A percentile compares a stretch with the other conserved stretches of the same genome.
Evolutionary conservation across 2,329 filamentous ascomycete species (phyloP).

Genomic region (Colletotrichum trifolii): DNA sequence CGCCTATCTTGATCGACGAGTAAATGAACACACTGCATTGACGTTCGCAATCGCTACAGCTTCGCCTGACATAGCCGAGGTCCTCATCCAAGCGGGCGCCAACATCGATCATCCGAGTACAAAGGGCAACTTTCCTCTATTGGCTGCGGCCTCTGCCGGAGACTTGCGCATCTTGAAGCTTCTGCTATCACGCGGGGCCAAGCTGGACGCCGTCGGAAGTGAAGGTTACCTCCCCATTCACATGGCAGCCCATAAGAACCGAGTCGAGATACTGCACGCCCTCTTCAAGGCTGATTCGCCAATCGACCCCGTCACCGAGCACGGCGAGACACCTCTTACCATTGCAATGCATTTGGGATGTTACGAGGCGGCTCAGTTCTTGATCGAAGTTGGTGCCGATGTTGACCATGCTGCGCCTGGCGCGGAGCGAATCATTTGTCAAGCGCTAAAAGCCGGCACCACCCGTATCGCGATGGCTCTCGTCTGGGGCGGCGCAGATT

Average conservation of each 20-base stretch:
- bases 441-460: constrained; percentile 35
- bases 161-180: constrained; percentile 45
- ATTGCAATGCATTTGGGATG: constrained; percentile 39
- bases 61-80: constrained; percentile 40
- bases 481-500: constrained; percentile 37
- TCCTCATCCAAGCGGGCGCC: constrained; percentile 39
- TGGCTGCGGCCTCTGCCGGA: constrained; percentile 60
- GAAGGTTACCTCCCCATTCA: constrained; percentile 41
- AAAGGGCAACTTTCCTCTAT: constrained; percentile 39
- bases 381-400: constrained; percentile 39
- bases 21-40: constrained; percentile 39
- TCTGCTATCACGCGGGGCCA: constrained; percentile 38
- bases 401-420: constrained; percentile 33
- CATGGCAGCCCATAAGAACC: constrained; percentile 40
- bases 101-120: constrained; percentile 32
- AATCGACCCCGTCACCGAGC: constrained; percentile 39
- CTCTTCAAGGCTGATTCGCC: constrained; percentile 39
- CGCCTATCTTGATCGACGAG: constrained; percentile 36
- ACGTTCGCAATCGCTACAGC: constrained; percentile 40
- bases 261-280: constrained; percentile 37
- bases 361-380: constrained; percentile 36
- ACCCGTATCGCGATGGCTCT: constrained; percentile 37
- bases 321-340: constrained; percentile 40
- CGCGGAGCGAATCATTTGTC: constrained; percentile 34
- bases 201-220: constrained; percentile 30